phyloP scores from a whole-genome alignment of 2,329 filamentous ascomycete species.

The Phoma sp. region DNA sequence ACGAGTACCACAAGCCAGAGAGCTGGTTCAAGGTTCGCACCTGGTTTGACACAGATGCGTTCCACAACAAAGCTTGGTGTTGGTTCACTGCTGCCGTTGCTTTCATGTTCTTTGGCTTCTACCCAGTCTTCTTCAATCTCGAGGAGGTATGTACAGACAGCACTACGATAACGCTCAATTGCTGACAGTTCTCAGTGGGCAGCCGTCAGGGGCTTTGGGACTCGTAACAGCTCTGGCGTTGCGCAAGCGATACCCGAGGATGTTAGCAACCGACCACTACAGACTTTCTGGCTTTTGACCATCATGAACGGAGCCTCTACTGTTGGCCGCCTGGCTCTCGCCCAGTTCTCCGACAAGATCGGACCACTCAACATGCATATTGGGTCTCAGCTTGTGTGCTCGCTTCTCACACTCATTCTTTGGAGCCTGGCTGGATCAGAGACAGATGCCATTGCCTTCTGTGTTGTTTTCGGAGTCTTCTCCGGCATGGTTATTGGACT shows the following conservation, averaged over 20 bases:
- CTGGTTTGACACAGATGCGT: slow-evolving; percentile 55
- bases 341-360: slow-evolving; percentile 53
- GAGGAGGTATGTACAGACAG: slow-evolving; percentile 50
- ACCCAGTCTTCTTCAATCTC: slow-evolving; percentile 60
- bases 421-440: slow-evolving; percentile 53
- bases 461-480: slow-evolving; percentile 56
- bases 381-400: slow-evolving; percentile 49
- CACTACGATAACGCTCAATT: not conserved
- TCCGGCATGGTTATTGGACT: slow-evolving; percentile 59
- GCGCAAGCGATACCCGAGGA: slow-evolving; percentile 11
- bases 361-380: slow-evolving; percentile 57
- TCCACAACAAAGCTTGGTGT: slow-evolving; percentile 51
- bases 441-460: slow-evolving; percentile 53
- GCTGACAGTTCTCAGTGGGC: slow-evolving; percentile 51
- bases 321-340: slow-evolving; percentile 54
- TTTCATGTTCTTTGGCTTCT: slow-evolving; percentile 60
- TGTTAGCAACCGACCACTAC: slow-evolving; percentile 44
- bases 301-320: slow-evolving; percentile 60
- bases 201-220: slow-evolving; percentile 50
- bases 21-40: slow-evolving; percentile 48
- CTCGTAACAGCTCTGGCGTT: slow-evolving; percentile 33
- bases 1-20: slow-evolving; percentile 48
- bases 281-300: slow-evolving; percentile 57
- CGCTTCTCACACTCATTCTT: slow-evolving; percentile 52
- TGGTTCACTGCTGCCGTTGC: slow-evolving; percentile 55